Base-by-base conservation (phyloP, 352 stramenopile species). In the Halophytophthora polymorphica region DNA sequence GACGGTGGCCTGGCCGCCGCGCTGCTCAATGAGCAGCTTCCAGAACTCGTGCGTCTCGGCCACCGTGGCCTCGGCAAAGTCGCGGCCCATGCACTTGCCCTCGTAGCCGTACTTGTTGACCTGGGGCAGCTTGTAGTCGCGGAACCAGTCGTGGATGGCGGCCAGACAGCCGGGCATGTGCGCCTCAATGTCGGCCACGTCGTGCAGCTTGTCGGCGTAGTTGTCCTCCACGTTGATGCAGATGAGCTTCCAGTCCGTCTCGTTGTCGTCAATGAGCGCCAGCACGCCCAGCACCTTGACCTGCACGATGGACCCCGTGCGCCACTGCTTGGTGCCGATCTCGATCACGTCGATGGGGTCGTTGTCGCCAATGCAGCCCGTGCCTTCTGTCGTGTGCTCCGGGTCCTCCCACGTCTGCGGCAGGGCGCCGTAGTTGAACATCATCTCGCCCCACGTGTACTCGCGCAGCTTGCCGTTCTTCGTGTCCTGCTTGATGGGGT, bases 101-200 rank as follows among this genome's bases (percentile, higher is more conserved):
- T 98, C 96, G 71, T 98, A 99, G 65, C 95, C 97, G 78, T 99
- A 99, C 50, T 81, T 90, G 86, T 99, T 99, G 45, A 99, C 78
- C 87, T 99, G 96, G 22, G 97, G 97, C 56, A 98, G 97, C 83
- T 99, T 99, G 89, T 99, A 99, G 91, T 98, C 98, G 60, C 97
- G 88, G 70, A 99, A 96, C 96, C 96, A 99, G 81, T 98, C 95
- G 64, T 97, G 84, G 65, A 99, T 98, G 56, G 74, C 79, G 18
- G 77, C 56, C 53, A 97, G 89, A 58, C 82, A 94, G 58, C 97
- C 96, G 12, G 90, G 96, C 80, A 98, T 92, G 66, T 96, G 86
- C 14, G 85, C 73, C 48, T 98, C 95, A 21, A 99, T 95, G 84
- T 99, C 97, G 31, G 87, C 83, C 48, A 99, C 96, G 70, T 99